These are phyloP conservation scores for Lipomyces lipofer DNA, from an alignment of 805 yeast genomes.

Conservation along the genomic window DNA sequence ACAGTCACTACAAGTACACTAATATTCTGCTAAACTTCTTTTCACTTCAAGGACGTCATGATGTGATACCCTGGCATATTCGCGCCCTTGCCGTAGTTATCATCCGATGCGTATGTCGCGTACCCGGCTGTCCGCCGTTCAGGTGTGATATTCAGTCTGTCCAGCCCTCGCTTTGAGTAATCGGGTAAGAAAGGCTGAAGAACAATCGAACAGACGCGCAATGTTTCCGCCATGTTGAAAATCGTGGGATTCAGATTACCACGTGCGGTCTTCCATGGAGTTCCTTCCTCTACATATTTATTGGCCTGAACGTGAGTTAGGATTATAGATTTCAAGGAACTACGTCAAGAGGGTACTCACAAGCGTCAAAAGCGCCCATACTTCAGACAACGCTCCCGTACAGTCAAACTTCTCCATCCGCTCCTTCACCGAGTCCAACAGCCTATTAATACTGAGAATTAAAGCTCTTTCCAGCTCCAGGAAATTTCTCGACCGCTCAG, in stretches of 20 bases:
- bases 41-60: too few species aligned
- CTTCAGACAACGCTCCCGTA: slow-evolving; percentile 53
- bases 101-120: slow-evolving; percentile 59
- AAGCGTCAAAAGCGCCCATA: slow-evolving; percentile 51
- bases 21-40: too few species aligned
- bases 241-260: slow-evolving; percentile 44
- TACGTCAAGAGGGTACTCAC: not conserved
- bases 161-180: slow-evolving; percentile 56
- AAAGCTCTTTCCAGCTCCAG: not conserved
- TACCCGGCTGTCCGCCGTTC: slow-evolving; percentile 46
- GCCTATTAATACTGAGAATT: not conserved
- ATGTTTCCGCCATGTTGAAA: slow-evolving; percentile 65
- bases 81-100: slow-evolving; percentile 58
- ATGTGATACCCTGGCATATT: too few species aligned
- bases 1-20: too few species aligned
- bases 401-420: slow-evolving; percentile 47
- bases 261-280: slow-evolving; percentile 63
- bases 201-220: slow-evolving; percentile 65
- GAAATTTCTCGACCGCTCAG: slow-evolving; percentile 2
- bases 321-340: not conserved
- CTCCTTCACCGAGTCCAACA: not conserved
- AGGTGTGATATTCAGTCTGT: slow-evolving; percentile 57
- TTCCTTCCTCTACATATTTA: slow-evolving; percentile 61
- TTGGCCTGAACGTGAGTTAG: slow-evolving; percentile 49
- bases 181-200: slow-evolving; percentile 74